Base-by-base conservation (phyloP, 2,329 filamentous ascomycete species). In the Phyllachora maydis region DNA sequence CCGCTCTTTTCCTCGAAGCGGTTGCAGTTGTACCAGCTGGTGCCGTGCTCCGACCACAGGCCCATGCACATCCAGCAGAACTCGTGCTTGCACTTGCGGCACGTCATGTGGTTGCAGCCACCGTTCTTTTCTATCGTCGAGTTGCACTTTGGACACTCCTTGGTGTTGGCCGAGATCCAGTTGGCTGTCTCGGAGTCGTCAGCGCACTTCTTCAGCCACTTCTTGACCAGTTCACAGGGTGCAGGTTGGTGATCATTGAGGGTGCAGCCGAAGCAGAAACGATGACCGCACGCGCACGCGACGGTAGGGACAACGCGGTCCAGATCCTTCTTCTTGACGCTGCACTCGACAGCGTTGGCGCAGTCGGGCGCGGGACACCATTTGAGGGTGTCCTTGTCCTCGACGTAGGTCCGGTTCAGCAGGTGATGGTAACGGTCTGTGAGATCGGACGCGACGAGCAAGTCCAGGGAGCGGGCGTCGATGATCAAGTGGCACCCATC, bases 31-130 rank as follows among this genome's bases (percentile, higher is more conserved):
- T 98, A 98, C 88, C 88, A 98, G 50, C 81, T 92, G 4, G 85
- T 98, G 32, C 88, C 88, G 44, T 98, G 88, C 49, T 98, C 88
- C 1, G 82, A 90, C 88, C 88, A 98, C 1, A 92, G 57, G 0
- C 88, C 88, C 88, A 98, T 98, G 42, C 88, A 98, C 77, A 98
- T 95, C 88, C 88, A 98, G 52, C 88, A 98, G 41, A 98, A 93
- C 41, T 93, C 83, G 41, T 93, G 73, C 40, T 82, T 81, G 54
- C 83, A 93, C 47, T 93, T 93, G 27, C 83, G 62, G 45, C 83
- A 93, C 0, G 83, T 93, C 83, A 93, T 93, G 47, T 93, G 83
- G 52, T 93, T 93, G 54, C 83, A 93, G 4, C 83, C 83, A 24
- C 83, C 83, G 35, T 98, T 98, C 65, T 98, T 98, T 51, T 98